Conservation (phyloP, 495 filamentous ascomycete genomes). For the Annulohypoxylon stygium region DNA sequence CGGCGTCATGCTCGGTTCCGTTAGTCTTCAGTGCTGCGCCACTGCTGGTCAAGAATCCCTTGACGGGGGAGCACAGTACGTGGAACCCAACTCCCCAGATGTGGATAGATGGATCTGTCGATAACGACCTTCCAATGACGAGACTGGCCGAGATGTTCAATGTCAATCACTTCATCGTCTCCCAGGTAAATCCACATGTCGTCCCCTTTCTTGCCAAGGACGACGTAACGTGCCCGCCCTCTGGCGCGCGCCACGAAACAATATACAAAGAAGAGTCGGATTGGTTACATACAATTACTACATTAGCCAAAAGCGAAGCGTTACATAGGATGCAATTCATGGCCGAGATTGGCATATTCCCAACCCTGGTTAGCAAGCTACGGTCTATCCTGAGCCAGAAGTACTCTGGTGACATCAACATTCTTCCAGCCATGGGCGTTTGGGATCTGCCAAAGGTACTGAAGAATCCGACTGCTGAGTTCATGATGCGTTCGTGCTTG, state of each 20-base stretch:
- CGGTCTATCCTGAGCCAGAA: constrained; percentile 87
- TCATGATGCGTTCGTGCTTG: constrained; percentile 82
- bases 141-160: constrained; percentile 95
- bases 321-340: constrained; percentile 85
- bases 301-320: constrained; percentile 83
- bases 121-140: constrained; percentile 94
- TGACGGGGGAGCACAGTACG: constrained; percentile 79
- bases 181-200: constrained; percentile 95
- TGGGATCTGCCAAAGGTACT: constrained; percentile 81
- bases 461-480: constrained; percentile 89
- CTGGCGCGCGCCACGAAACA: constrained; percentile 58
- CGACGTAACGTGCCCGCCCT: constrained; percentile 64
- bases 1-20: constrained; percentile 93
- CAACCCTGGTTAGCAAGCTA: constrained; percentile 81
- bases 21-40: constrained; percentile 82
- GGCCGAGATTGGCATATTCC: constrained; percentile 85
- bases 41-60: constrained; percentile 85
- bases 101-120: constrained; percentile 95
- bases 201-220: constrained; percentile 86
- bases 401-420: constrained; percentile 96
- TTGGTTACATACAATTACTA: constrained; percentile 78
- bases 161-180: constrained; percentile 98
- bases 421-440: constrained; percentile 82
- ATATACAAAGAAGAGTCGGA: constrained; percentile 52
- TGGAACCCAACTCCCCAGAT: constrained; percentile 87